phyloP scores from a whole-genome alignment of 2,329 filamentous ascomycete genomes.

The Cordyceps tenuipes region DNA sequence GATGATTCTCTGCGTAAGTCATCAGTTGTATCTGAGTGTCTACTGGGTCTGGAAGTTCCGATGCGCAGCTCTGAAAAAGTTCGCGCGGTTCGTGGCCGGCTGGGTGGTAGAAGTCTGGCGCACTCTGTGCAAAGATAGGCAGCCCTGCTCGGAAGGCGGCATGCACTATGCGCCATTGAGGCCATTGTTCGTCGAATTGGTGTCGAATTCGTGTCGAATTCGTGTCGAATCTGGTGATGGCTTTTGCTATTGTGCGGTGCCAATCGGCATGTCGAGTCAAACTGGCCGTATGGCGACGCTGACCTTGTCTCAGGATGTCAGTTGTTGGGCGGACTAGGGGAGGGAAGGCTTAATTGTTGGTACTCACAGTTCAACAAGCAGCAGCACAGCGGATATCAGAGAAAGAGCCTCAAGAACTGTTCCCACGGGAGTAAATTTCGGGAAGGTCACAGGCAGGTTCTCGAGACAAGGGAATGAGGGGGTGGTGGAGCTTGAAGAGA shows the following conservation, averaged over 20 bases:
- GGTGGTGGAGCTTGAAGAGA: not conserved
- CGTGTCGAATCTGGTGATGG: not conserved
- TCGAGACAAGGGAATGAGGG: not conserved
- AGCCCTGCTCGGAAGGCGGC: constrained; percentile 16
- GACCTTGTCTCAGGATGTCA: constrained; percentile 2
- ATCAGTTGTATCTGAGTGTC: not conserved
- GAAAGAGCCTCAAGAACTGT: not conserved
- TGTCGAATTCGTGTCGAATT: not conserved
- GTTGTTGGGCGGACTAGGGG: constrained; percentile 4
- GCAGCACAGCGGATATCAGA: not conserved
- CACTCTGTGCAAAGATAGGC: constrained; percentile 15
- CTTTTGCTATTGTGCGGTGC: not conserved
- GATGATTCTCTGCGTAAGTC: not conserved
- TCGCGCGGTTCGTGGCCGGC: not conserved
- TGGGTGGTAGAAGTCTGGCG: constrained; percentile 1
- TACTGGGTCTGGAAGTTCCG: not conserved
- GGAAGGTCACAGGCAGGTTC: not conserved
- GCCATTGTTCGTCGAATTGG: constrained; percentile 14
- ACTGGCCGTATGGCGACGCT: not conserved
- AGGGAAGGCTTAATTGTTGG: not conserved
- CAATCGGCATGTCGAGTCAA: not conserved
- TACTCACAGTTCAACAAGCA: not conserved
- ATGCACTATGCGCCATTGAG: constrained; percentile 15
- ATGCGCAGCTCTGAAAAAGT: constrained; percentile 1
- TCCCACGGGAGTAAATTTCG: not conserved